phyloP scores from a whole-genome alignment of 1,139 yeast species.

The Taphrina betulina region DNA sequence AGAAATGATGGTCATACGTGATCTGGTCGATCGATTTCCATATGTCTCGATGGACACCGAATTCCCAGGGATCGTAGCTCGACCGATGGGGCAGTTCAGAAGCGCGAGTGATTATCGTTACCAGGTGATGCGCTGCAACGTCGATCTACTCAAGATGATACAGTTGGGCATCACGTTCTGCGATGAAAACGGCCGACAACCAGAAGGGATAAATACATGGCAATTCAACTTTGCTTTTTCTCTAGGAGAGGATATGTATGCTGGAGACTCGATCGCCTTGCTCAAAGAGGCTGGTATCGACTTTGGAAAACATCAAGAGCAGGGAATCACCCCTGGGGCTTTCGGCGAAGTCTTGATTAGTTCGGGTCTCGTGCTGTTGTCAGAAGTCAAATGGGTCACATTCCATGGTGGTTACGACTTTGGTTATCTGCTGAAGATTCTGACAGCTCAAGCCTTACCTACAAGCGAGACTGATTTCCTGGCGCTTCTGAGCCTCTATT shows the following conservation, averaged over 20 bases:
- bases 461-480: slow-evolving; percentile 76
- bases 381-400: slow-evolving; percentile 79
- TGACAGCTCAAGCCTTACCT: slow-evolving; percentile 77
- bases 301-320: slow-evolving; percentile 68
- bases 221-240: slow-evolving; percentile 90
- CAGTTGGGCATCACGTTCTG: slow-evolving; percentile 86
- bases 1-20: slow-evolving; percentile 73
- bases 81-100: slow-evolving; percentile 95
- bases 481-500: slow-evolving; percentile 66
- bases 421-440: slow-evolving; percentile 78
- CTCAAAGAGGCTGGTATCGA: slow-evolving; percentile 82
- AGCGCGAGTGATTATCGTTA: slow-evolving; percentile 91
- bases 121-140: slow-evolving; percentile 88
- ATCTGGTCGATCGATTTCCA: slow-evolving; percentile 66
- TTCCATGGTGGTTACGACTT: slow-evolving; percentile 94
- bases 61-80: slow-evolving; percentile 92
- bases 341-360: slow-evolving; percentile 84
- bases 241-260: slow-evolving; percentile 69
- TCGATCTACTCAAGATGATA: slow-evolving; percentile 78
- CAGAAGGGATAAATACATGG: slow-evolving; percentile 70
- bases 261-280: slow-evolving; percentile 70
- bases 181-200: slow-evolving; percentile 70
- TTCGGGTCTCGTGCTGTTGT: slow-evolving; percentile 77
- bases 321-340: slow-evolving; percentile 75
- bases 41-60: slow-evolving; percentile 77